Conservation (phyloP, 768 basidiomycete species). For the Cystobasidium tubakii region DNA sequence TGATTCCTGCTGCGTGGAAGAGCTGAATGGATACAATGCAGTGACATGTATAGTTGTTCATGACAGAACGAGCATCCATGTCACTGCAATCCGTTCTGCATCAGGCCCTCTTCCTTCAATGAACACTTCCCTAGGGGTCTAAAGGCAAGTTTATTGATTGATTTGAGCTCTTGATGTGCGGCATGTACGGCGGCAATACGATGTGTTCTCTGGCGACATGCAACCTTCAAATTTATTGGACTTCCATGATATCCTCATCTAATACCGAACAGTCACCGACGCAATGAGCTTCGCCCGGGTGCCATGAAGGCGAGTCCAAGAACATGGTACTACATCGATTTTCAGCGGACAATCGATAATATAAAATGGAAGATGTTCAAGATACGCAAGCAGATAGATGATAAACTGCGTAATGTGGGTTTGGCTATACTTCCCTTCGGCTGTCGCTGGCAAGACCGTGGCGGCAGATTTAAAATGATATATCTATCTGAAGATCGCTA, state of each 20-base stretch:
- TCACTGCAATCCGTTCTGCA: no score
- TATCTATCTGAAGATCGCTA: no score
- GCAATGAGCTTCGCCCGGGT: constrained; percentile 85
- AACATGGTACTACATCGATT: constrained; percentile 95
- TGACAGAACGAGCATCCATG: no score
- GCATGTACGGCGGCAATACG: not conserved
- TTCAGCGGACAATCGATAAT: constrained; percentile 90
- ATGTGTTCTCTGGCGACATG: not conserved
- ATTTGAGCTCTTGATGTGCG: constrained; percentile 6
- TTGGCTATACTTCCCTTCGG: not conserved
- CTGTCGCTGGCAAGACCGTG: no score
- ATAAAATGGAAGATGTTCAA: constrained; percentile 95
- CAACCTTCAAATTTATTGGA: no score
- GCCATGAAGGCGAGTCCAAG: constrained; percentile 78
- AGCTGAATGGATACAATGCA: no score
- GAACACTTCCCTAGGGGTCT: not conserved
- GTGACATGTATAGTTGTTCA: no score
- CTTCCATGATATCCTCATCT: no score
- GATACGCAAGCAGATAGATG: constrained; percentile 84
- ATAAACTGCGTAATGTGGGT: constrained; percentile 69
- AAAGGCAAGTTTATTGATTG: constrained; percentile 7
- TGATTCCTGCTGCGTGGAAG: not conserved
- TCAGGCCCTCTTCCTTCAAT: no score
- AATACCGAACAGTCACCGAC: constrained; percentile 66
- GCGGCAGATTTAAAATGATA: no score